Evolutionary conservation across 2,329 filamentous ascomycete species (phyloP).

Genomic region (Myotisia sp.): DNA sequence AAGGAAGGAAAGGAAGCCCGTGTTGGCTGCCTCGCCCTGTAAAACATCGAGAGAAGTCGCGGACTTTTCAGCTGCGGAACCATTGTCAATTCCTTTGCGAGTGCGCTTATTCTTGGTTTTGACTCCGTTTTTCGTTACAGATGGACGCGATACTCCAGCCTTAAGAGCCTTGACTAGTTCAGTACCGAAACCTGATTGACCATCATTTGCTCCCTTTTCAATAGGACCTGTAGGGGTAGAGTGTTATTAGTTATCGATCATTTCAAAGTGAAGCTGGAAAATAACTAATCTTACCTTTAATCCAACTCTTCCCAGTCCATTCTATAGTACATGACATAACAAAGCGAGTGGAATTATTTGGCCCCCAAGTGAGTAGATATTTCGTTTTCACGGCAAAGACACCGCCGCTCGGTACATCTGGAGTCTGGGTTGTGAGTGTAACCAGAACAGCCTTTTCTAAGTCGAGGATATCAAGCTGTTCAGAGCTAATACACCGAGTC

Average conservation of each 20-base stretch:
- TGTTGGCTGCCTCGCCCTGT: conserved; percentile 38
- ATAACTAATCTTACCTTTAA: conserved; percentile 54
- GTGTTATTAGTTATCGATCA: conserved; percentile 3
- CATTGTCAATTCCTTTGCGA: conserved; percentile 36
- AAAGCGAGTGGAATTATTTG: conserved; percentile 70
- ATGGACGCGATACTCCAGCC: conserved; percentile 48
- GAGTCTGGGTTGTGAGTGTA: conserved; percentile 71
- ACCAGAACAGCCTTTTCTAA: conserved; percentile 75
- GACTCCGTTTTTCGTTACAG: conserved; percentile 30
- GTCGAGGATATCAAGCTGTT: conserved; percentile 71
- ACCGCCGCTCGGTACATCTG: conserved; percentile 88
- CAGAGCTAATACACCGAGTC: conserved; percentile 83
- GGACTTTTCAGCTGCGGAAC: conserved; percentile 32
- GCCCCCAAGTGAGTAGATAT: conserved; percentile 87
- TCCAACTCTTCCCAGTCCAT: conserved; percentile 96
- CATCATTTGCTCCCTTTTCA: conserved; percentile 86
- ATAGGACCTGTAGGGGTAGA: conserved; percentile 54
- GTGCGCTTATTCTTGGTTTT: conserved; percentile 49
- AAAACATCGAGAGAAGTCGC: conserved; percentile 28
- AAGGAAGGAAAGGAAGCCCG: conserved; percentile 72
- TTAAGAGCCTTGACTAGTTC: conserved; percentile 64
- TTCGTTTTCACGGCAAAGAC: conserved; percentile 84
- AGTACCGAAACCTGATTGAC: conserved; percentile 69
- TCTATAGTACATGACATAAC: conserved; percentile 83
- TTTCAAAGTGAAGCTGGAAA: not conserved